Evolutionary conservation across 2,329 filamentous ascomycete species (phyloP), one percentile per base, ranked within the genome.

Genomic region (Trichoderma koningii): DNA sequence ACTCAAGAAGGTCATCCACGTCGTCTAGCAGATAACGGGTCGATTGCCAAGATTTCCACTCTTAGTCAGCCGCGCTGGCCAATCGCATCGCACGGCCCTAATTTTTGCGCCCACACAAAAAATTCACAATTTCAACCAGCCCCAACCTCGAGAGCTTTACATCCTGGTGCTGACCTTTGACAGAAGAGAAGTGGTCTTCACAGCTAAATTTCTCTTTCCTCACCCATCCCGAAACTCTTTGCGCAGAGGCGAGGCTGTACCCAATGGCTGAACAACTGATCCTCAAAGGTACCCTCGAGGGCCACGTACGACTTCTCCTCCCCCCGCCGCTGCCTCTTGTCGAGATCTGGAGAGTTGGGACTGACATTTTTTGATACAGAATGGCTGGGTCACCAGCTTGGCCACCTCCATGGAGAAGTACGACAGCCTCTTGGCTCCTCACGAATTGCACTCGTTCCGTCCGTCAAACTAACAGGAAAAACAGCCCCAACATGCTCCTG

Each of bases 321-420:
- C 57, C 48, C 57, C 47, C 17, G 68, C 71, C 67, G 64, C 64
- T 63, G 67, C 63, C 34, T 38, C 34, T 14, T 38, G 34, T 65
- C 67, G 66, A 66, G n/a, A 15, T 61, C 7, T 61, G 26, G 59
- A 48, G 50, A 61, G 34, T 38, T 14, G 50, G 53, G 56, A 30
- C 72, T 74, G 70, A 75, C 71, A 66, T 52, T 38, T 64, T 64
- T 63, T 56, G 10, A 57, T 71, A 71, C 74, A 87, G 85, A 95
- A 91, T 87, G 94, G 94, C 88, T 98, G 94, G 94, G 94, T 98
- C 85, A 98, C 94, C 83, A 93, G 88, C 85, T 87, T 98, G 84
- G 94, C 94, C 76, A 98, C 94, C 81, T 97, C 94, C 76, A 90
- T 97, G 85, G 94, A 98, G 90, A 97, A 97, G 92, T 96, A 89